These are phyloP conservation scores for Colletotrichum tropicale DNA, from an alignment of 2,329 filamentous ascomycete genomes.

Conservation along the genomic window DNA sequence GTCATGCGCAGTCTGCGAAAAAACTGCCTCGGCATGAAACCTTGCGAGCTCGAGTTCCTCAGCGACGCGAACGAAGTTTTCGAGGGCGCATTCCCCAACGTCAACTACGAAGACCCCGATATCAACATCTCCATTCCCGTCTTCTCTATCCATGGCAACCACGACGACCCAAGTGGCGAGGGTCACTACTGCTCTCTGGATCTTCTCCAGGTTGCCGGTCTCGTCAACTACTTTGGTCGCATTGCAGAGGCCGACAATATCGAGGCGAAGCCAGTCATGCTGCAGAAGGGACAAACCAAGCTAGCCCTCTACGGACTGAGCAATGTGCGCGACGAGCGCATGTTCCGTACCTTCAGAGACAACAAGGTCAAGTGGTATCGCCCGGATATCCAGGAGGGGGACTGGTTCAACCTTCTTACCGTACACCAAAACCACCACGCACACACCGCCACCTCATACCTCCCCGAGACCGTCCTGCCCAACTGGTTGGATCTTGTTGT, in stretches of 20 bases:
- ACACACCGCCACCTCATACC: constrained; percentile 89
- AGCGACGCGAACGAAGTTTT: constrained; percentile 94
- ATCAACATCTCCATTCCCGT: constrained; percentile 98
- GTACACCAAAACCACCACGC: constrained; percentile 97
- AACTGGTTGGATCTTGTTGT: constrained; percentile 90
- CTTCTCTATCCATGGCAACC: constrained; percentile 98
- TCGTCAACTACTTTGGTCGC: constrained; percentile 95
- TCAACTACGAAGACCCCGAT: constrained; percentile 97
- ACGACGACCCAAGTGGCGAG: constrained; percentile 97
- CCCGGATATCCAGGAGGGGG: constrained; percentile 76
- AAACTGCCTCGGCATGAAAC: constrained; percentile 94
- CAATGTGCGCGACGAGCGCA: constrained; percentile 92
- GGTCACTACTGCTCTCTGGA: constrained; percentile 92
- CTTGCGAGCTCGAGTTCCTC: constrained; percentile 92
- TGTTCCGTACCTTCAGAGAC: constrained; percentile 93
- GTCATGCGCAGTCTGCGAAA: constrained; percentile 93
- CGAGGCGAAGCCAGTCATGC: constrained; percentile 84
- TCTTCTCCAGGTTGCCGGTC: constrained; percentile 84
- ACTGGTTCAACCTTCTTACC: constrained; percentile 96
- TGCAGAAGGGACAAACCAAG: constrained; percentile 94
- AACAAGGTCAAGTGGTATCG: constrained; percentile 93
- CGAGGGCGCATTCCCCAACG: constrained; percentile 85
- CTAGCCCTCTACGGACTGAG: constrained; percentile 92
- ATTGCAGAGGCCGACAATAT: constrained; percentile 94
- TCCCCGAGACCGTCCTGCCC: constrained; percentile 91